These are phyloP conservation scores for Apiospora hydei DNA, from an alignment of 2,329 filamentous ascomycete genomes.

Conservation along the genomic window DNA sequence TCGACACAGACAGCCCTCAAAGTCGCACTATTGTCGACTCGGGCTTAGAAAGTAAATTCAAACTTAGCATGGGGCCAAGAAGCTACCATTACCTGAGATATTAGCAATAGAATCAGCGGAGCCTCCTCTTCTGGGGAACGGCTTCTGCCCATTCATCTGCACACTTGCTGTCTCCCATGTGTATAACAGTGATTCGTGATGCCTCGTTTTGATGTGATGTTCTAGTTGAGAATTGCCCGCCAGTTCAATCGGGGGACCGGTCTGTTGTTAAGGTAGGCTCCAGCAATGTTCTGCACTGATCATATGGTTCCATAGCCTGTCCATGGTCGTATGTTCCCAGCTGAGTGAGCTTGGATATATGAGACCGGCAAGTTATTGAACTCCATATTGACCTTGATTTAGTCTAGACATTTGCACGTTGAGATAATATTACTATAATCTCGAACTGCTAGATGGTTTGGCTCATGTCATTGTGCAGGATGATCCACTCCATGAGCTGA, in stretches of 20 bases:
- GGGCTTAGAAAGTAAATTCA: constrained; percentile 29
- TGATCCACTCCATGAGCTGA: not conserved
- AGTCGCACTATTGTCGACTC: constrained; percentile 24
- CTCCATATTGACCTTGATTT: not conserved
- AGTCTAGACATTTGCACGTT: not conserved
- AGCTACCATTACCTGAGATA: constrained; percentile 24
- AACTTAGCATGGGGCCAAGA: constrained; percentile 33
- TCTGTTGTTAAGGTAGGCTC: not conserved
- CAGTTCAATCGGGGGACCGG: no score
- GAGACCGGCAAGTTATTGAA: not conserved
- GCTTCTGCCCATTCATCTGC: constrained; percentile 40
- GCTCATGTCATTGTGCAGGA: no score
- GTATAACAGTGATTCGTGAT: not conserved
- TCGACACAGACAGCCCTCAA: constrained; percentile 12
- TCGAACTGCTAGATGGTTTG: no score
- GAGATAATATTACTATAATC: no score
- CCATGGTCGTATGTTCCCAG: not conserved
- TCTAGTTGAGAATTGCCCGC: no score
- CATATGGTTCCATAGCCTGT: not conserved
- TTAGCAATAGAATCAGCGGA: constrained; percentile 38
- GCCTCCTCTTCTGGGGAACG: constrained; percentile 38
- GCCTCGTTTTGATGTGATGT: not conserved
- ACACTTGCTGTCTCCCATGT: constrained; percentile 13
- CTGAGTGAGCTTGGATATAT: not conserved
- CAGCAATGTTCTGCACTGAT: not conserved